Evolutionary conservation across 495 filamentous ascomycete genomes (phyloP), one percentile per base, ranked within the genome.

Genomic region (Aspergillus homomorphus): DNA sequence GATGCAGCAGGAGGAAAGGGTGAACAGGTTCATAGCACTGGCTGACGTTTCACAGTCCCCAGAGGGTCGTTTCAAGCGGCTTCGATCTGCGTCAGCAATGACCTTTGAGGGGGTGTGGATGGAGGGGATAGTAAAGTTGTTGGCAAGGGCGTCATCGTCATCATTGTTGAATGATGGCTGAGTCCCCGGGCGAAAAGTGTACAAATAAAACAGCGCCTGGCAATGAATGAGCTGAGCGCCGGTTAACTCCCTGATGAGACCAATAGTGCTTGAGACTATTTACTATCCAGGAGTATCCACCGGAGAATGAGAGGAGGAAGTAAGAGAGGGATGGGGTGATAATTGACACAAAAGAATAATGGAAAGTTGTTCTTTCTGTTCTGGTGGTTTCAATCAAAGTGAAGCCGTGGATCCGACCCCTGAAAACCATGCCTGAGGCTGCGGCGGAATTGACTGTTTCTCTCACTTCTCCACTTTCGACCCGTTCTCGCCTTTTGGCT

Each of bases 341-440:
- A 46, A 46, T 46, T 38, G 33, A 12, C 8, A 38, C 5, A 45
- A 45, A 45, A n/a, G 4, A 45, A n/a, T 45, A 45, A 45, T 21
- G 43, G 4, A 21, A 4, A 45, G 20, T 14, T 46, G 22, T 46
- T 46, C 45, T 46, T 46, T 15, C 14, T 46, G 6, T 6, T 22
- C 14, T 53, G 10, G 28, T 55, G 45, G 45, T 45, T 55, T 38
- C 51, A 22, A 51, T 51, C 48, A 53, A 59, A 21, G 44, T 62
- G 60, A 62, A 54, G 60, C 60, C 60, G 52, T 41, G 62, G 62
- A 61, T 61, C 62, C 62, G 50, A 57, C 62, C 62, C 62, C 62
- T 65, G 62, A 65, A 61, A 51, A 33, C 9, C 41, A 8, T 59
- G 62, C 62, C 62, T 65, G 45, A 65, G 62, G 62, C 61, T 45